Evolutionary conservation across 345 rosid species (phyloP).

Genomic region (Barbarea vulgaris): DNA sequence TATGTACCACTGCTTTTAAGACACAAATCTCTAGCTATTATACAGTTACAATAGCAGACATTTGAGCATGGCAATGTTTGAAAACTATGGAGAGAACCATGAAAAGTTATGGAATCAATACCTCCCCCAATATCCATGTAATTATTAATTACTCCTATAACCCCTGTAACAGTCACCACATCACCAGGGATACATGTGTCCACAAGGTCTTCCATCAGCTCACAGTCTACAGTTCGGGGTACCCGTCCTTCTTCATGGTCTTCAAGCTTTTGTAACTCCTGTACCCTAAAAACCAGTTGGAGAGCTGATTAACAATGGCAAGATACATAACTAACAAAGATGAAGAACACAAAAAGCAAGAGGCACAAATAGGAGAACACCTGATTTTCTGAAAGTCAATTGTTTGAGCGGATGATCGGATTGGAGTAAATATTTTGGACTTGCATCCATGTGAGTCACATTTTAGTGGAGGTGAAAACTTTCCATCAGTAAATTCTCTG

Average conservation of each 20-base stretch:
- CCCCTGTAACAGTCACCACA: slow-evolving; percentile 95
- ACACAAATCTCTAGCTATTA: slow-evolving; percentile 13
- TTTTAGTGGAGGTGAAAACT: slow-evolving; percentile 75
- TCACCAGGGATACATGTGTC: slow-evolving; percentile 96
- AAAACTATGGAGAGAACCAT: slow-evolving; percentile 5
- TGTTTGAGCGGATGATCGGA: slow-evolving; percentile 74
- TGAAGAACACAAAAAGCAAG: neutral
- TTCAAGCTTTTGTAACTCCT: slow-evolving; percentile 73
- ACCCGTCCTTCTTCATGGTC: slow-evolving; percentile 98
- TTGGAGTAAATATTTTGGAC: slow-evolving; percentile 70
- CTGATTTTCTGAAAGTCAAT: slow-evolving; percentile 95
- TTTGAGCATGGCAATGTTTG: neutral
- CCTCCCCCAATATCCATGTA: slow-evolving; percentile 99
- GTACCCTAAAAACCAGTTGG: slow-evolving; percentile 53
- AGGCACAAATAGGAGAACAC: slow-evolving; percentile 39
- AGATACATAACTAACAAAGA: slow-evolving; percentile 7
- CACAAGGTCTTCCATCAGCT: slow-evolving; percentile 87
- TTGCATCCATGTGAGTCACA: slow-evolving; percentile 86
- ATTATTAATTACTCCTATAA: slow-evolving; percentile 80
- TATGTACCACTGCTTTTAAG: neutral
- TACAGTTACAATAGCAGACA: neutral
- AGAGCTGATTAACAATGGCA: slow-evolving; percentile 17
- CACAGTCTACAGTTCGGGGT: slow-evolving; percentile 98
- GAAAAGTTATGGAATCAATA: slow-evolving; percentile 36
- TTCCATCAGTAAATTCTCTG: slow-evolving; percentile 81